phyloP scores from a whole-genome alignment of 1,284 basidiomycete genomes.

The Schizophyllum amplum region DNA sequence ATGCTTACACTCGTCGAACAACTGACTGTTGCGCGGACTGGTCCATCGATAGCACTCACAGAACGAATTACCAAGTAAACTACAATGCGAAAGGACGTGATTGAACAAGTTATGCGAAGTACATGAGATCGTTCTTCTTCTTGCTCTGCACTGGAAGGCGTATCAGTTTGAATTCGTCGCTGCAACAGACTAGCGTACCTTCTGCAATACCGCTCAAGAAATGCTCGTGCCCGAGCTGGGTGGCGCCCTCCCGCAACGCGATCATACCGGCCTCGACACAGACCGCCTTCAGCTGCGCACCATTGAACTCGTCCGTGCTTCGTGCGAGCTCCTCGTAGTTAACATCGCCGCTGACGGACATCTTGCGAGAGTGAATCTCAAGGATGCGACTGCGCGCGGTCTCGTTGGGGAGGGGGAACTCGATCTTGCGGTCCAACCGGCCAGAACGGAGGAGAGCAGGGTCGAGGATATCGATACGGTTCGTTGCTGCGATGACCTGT shows the following conservation, averaged over 20 bases:
- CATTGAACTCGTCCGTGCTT: slow-evolving; percentile 96
- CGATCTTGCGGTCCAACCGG: slow-evolving; percentile 98
- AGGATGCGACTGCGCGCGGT: slow-evolving; percentile 95
- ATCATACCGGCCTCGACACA: slow-evolving; percentile 99
- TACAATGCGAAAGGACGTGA: background rate
- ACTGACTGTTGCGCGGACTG: too few species aligned
- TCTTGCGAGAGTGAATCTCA: slow-evolving; percentile 94
- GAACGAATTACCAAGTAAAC: background rate
- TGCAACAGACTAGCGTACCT: slow-evolving; percentile 37
- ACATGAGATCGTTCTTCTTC: slow-evolving; percentile 93
- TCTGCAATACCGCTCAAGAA: slow-evolving; percentile 91
- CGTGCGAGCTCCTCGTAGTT: slow-evolving; percentile 84
- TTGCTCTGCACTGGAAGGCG: slow-evolving; percentile 74
- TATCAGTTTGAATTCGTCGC: slow-evolving; percentile 12
- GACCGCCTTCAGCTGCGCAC: slow-evolving; percentile 92
- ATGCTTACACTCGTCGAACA: too few species aligned
- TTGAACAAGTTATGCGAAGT: slow-evolving; percentile 60
- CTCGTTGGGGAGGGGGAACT: slow-evolving; percentile 91
- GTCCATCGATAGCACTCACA: background rate
- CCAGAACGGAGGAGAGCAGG: slow-evolving; percentile 97
- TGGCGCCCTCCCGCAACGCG: slow-evolving; percentile 87
- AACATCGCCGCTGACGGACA: slow-evolving; percentile 82
- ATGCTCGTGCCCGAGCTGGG: slow-evolving; percentile 87
- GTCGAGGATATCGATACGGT: slow-evolving; percentile 98
- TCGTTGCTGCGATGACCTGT: slow-evolving; percentile 97